phyloP scores from a whole-genome alignment of 192 early-diverging fungal genomes.

The Entomortierella lignicola region DNA sequence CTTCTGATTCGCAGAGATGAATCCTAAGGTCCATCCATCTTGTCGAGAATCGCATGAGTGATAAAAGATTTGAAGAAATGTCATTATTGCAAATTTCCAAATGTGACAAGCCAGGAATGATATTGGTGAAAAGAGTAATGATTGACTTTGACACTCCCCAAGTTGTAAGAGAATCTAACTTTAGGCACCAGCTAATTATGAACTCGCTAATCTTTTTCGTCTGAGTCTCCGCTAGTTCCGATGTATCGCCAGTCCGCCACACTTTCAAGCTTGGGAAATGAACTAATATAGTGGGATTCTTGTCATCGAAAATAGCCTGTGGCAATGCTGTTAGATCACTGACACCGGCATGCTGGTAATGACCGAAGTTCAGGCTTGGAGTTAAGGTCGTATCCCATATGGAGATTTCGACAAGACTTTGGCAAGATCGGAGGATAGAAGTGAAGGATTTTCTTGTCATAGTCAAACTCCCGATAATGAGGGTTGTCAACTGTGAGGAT shows the following conservation, averaged over 20 bases:
- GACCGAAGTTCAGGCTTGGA: not conserved
- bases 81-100: too few species aligned
- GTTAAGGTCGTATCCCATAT: not conserved
- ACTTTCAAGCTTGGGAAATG: not conserved
- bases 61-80: too few species aligned
- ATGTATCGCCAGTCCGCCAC: not conserved
- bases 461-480: not conserved
- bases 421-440: not conserved
- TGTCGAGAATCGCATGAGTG: not conserved
- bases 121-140: too few species aligned
- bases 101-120: too few species aligned
- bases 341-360: not conserved
- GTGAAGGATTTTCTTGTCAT: not conserved
- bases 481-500: not conserved
- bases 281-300: not conserved
- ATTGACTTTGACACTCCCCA: too few species aligned
- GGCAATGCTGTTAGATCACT: not conserved
- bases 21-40: not conserved
- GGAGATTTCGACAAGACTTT: not conserved
- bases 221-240: not conserved
- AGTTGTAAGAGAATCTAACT: too few species aligned
- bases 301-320: not conserved
- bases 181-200: not conserved
- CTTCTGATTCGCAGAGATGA: not conserved
- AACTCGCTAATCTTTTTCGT: not conserved